Percentiles rank a stretch among this genome's conserved stretches.
These are phyloP conservation scores for Leccinum pachyderme DNA, from an alignment of 1,284 basidiomycete genomes.

Conservation along the genomic window DNA sequence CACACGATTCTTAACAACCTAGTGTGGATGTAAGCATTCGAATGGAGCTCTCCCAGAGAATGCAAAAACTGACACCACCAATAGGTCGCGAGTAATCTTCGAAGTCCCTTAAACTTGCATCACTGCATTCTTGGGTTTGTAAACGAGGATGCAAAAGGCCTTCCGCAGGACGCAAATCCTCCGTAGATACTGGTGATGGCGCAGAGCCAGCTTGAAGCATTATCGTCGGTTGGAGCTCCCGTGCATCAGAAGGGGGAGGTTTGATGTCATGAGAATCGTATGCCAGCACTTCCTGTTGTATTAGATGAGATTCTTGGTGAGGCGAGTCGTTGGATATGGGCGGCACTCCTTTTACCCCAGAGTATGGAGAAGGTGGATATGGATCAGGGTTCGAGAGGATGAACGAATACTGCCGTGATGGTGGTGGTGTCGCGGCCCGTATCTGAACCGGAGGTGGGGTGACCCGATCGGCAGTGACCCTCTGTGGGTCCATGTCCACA, in stretches of 20 bases:
- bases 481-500: constrained; percentile 2
- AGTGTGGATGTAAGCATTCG: background rate
- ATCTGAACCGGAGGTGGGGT: constrained; percentile 19
- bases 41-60: background rate
- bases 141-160: constrained; percentile 41
- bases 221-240: constrained; percentile 1
- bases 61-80: constrained; percentile 35
- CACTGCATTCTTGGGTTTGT: constrained; percentile 32
- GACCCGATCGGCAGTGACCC: background rate
- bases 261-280: background rate
- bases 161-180: constrained; percentile 34
- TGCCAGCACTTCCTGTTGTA: constrained; percentile 2
- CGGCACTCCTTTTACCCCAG: constrained; percentile 1
- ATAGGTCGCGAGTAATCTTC: constrained; percentile 46
- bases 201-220: constrained; percentile 13
- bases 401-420: constrained; percentile 29
- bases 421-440: constrained; percentile 16
- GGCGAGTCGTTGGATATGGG: background rate
- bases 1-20: constrained; percentile 41
- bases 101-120: constrained; percentile 41
- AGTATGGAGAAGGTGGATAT: constrained; percentile 19
- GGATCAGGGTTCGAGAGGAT: constrained; percentile 34
- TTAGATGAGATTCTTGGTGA: background rate
- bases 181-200: constrained; percentile 40
- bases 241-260: background rate